Evolutionary conservation across 495 filamentous ascomycete genomes (phyloP).

Genomic region (Podospora fimiseda): DNA sequence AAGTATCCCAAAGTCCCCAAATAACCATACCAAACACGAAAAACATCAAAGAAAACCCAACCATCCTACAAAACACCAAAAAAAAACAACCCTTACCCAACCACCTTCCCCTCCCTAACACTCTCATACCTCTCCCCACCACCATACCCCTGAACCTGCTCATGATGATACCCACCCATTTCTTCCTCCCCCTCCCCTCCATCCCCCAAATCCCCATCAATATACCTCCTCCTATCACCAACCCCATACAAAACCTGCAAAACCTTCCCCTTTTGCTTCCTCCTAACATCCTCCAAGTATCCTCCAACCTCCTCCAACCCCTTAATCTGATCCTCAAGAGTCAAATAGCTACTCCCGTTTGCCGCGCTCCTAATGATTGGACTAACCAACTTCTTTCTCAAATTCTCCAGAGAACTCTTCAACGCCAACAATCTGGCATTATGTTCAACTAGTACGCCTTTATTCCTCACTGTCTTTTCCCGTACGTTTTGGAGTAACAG

Average conservation of each 20-base stretch:
- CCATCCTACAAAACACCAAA: too few relatives aligned
- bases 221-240: slow-evolving; percentile 2
- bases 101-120: slow-evolving; percentile 1
- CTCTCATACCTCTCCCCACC: neutral
- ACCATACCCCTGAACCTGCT: too few relatives aligned
- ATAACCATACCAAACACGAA: too few relatives aligned
- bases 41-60: too few relatives aligned
- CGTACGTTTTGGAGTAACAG: slow-evolving; percentile 67
- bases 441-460: slow-evolving; percentile 74
- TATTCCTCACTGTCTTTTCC: slow-evolving; percentile 77
- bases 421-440: slow-evolving; percentile 70
- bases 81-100: slow-evolving; percentile 1
- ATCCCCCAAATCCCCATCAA: neutral
- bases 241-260: slow-evolving; percentile 74
- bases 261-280: slow-evolving; percentile 73
- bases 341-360: slow-evolving; percentile 57
- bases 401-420: slow-evolving; percentile 71
- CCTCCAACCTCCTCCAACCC: slow-evolving; percentile 73
- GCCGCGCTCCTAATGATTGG: slow-evolving; percentile 71
- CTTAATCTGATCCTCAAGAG: slow-evolving; percentile 75
- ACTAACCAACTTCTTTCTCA: slow-evolving; percentile 70
- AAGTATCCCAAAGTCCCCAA: too few relatives aligned
- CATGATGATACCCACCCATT: neutral
- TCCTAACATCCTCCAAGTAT: slow-evolving; percentile 64
- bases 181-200: neutral